Evolutionary conservation across 441 rosid genomes (phyloP), one percentile per base, ranked within the genome.

Genomic region (Caryocar brasiliense): DNA sequence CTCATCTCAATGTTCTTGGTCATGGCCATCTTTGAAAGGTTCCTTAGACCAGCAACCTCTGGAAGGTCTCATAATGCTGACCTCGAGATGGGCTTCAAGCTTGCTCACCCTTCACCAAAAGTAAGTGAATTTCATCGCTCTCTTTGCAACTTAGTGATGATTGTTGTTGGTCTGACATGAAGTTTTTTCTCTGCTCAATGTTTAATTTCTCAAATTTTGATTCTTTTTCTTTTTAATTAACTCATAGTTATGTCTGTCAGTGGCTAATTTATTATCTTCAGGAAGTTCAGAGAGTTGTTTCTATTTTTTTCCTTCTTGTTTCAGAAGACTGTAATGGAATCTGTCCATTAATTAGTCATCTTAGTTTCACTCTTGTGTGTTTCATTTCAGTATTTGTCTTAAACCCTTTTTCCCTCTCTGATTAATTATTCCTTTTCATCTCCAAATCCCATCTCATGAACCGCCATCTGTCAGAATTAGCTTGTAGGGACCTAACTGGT

Each of bases 1-100:
- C 92, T 92, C 74, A 88, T 92, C 68, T 88, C 86, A 12, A 85
- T 92, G 99, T 92, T 92, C 80, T 73, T 92, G 47, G 77, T 82
- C 47, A 88, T 92, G 97, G 99, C 95, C 32, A 83, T 92, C 62
- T 79, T 88, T 26, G 99, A 92, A 65, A 77, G 78, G 44, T 75
- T 92, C 51, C 80, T 92, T 54, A 71, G 98, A 57, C 80, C 95
- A n/a, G n/a, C n/a, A 33, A 59, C 74, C 11, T 52, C 85, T 0
- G 56, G 73, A 2, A 25, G 46, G 14, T 37, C 59, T 28, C 68
- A 52, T 3, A 66, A 74, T 48, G n/a, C n/a, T n/a, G 85, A 83
- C 58, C 55, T 73, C n/a, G 91, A 78, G 51, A 46, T 59, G 67
- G 73, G 70, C 38, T 68, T 75, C 59, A 90, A 91, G 63, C 81